Base-by-base conservation (phyloP, 2,329 filamentous ascomycete genomes). In the Penicillium expansum region DNA sequence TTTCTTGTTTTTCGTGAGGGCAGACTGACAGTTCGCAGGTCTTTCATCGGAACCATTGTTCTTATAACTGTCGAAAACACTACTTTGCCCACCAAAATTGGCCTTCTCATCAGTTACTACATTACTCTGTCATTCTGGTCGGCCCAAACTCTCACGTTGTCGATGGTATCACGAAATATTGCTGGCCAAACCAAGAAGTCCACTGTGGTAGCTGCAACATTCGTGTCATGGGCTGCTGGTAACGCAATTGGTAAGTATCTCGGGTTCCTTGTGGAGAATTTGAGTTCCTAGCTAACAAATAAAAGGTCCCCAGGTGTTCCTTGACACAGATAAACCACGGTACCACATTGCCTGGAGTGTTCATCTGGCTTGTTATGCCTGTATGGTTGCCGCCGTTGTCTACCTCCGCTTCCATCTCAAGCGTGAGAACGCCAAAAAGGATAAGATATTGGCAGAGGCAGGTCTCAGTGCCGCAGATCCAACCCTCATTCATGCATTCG, bases 51-150 rank as follows among this genome's bases (percentile, higher is more conserved):
- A 51, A 91, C 88, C 1, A 86, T 89, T 51, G 81, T 90, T 38
- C 82, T 91, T 54, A 87, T 91, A 82, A 87, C 84, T 0, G 80
- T 91, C 8, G 72, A 82, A 22, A 86, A 52, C 16, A 52, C 49
- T 10, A 82, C 77, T 42, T 78, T 79, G 35, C 72, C 81, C 9
- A 85, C 84, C 37, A 82, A 87, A 71, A 80, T 86, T 29, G 88
- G 88, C 6, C 79, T 92, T 0, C 76, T 91, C 14, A 83, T 91
- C 66, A 83, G 81, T 67, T 92, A 91, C 78, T 92, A 91, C 75
- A 87, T 91, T 59, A 87, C 85, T 0, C 80, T 91, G 18, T 90
- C 86, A 5, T 92, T 92, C 81, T 91, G 88, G 88, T 86, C 88
- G 0, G 87, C 87, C 0, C 84, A 88, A 66, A 88, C 85, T 1